A percentile compares a stretch with the other conserved stretches of the same genome.
These are phyloP conservation scores for Styphnolobium japonicum DNA, from an alignment of 306 rosid species.

Conservation along the genomic window DNA sequence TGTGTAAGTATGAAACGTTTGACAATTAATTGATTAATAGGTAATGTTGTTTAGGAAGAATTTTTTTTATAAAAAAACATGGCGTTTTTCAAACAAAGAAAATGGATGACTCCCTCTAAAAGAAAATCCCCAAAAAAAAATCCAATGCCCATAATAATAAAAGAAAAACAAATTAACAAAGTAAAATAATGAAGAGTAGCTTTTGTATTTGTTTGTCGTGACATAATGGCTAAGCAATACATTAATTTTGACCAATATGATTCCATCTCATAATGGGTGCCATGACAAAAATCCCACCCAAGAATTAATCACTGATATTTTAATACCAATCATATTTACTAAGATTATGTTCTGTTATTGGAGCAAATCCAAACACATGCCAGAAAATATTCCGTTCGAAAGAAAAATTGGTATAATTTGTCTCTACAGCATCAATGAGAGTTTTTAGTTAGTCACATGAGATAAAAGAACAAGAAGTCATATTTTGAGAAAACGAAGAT, in stretches of 20 bases:
- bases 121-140: not conserved
- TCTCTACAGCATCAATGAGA: not conserved
- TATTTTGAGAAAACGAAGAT: slow-evolving; percentile 29
- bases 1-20: not conserved
- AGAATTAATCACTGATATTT: slow-evolving; percentile 20
- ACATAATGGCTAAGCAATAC: slow-evolving; percentile 1
- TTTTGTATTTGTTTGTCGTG: not conserved
- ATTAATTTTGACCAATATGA: slow-evolving; percentile 18
- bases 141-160: not conserved
- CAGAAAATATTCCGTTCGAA: slow-evolving; percentile 51
- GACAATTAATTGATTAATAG: not conserved
- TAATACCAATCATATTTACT: slow-evolving; percentile 46
- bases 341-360: slow-evolving; percentile 33
- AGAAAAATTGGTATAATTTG: slow-evolving; percentile 22
- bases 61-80: not conserved
- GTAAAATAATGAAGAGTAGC: slow-evolving; percentile 2
- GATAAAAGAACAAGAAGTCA: slow-evolving; percentile 18
- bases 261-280: not conserved
- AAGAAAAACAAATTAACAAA: not conserved
- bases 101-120: not conserved
- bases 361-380: slow-evolving; percentile 63
- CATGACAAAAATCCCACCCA: slow-evolving; percentile 29
- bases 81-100: not conserved
- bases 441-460: slow-evolving; percentile 3
- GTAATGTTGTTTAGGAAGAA: not conserved